Base-by-base conservation (phyloP, 805 yeast genomes). In the Lipomyces yamanashiensis region DNA sequence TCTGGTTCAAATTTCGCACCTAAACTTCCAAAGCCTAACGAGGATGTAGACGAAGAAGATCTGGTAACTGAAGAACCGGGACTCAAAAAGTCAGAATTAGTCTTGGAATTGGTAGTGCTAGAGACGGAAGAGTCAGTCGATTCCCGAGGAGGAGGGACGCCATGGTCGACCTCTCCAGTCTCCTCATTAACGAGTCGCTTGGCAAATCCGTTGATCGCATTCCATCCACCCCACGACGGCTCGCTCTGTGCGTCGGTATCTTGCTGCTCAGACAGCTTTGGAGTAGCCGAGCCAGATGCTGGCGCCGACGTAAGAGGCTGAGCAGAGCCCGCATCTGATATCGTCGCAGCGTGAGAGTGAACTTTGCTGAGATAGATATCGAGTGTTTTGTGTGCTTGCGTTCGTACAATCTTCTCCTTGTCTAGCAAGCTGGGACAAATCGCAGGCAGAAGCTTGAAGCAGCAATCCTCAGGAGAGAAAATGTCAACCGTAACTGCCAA, bases 401-500 rank as follows among this genome's bases (percentile, higher is more conserved):
- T 75, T 63, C 98, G 80, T 2, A 93, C 92, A 58, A 84, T 82
- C 6, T 78, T 76, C 10, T 90, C 87, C 59, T 81, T 82, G 74
- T 95, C 98, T 72, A 93, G 81, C 61, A 93, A 78, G 1, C 95
- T 85, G 0, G 95, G 89, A 0, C 97, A 92, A 61, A 95, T 83
- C 1, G 91, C 90, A 0, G 96, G 93, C 59, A 95, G 77, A 17
- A 92, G 84, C 73, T 88, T 90, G 28, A 87, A 85, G 61, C 96
- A 89, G 61, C 91, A 87, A 50, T 90, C 87, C 15, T 85, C 88
- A 0, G 92, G 86, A 0, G 87, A 78, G 70, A 92, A 92, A 49
- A 81, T 84, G 7, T 86, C 87, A 28, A 87, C 77, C 15, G 89
- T 82, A 13, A 81, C 79, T 48, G 83, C 85, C 66, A 93, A 83